These are phyloP conservation scores for Blastomyces parvus DNA, from an alignment of 2,329 filamentous ascomycete species.

Conservation along the genomic window DNA sequence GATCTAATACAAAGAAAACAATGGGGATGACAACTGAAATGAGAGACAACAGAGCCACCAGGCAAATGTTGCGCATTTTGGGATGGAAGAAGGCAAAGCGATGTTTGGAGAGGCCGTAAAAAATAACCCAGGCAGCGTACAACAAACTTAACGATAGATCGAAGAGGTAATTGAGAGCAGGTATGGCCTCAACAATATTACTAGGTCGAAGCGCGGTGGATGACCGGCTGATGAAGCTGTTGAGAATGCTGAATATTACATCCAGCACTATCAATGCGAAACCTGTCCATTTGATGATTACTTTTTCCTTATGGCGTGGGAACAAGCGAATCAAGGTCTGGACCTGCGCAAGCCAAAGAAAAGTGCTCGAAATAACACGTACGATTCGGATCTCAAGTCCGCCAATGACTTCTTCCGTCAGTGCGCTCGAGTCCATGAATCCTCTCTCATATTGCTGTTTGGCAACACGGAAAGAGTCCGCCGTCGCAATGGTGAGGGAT, in stretches of 20 bases:
- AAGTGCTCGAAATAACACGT: conserved; percentile 87
- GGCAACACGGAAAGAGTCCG: conserved; percentile 79
- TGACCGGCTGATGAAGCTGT: conserved; percentile 61
- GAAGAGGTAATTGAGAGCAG: conserved; percentile 83
- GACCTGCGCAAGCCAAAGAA: conserved; percentile 93
- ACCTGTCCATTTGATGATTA: conserved; percentile 97
- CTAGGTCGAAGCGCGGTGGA: conserved; percentile 47
- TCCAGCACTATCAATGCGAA: conserved; percentile 89
- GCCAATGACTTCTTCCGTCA: conserved; percentile 72
- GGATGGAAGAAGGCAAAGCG: conserved; percentile 84
- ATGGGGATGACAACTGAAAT: conserved; percentile 78
- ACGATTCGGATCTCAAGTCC: conserved; percentile 82
- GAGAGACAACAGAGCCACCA: conserved; percentile 70
- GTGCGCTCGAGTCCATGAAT: conserved; percentile 64
- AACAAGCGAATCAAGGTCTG: conserved; percentile 94
- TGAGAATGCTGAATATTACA: conserved; percentile 80
- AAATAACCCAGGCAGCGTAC: conserved; percentile 89
- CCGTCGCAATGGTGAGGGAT: conserved; percentile 86
- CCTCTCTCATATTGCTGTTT: conserved; percentile 70
- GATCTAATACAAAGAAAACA: conserved; percentile 87
- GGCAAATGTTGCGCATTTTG: conserved; percentile 77
- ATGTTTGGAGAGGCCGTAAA: conserved; percentile 86
- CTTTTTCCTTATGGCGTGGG: conserved; percentile 90
- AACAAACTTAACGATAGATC: conserved; percentile 76
- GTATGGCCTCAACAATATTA: conserved; percentile 79